Evolutionary conservation across 257 asterid genomes (phyloP), one percentile per base, ranked within the genome.

Genomic region (Scutellaria minor): DNA sequence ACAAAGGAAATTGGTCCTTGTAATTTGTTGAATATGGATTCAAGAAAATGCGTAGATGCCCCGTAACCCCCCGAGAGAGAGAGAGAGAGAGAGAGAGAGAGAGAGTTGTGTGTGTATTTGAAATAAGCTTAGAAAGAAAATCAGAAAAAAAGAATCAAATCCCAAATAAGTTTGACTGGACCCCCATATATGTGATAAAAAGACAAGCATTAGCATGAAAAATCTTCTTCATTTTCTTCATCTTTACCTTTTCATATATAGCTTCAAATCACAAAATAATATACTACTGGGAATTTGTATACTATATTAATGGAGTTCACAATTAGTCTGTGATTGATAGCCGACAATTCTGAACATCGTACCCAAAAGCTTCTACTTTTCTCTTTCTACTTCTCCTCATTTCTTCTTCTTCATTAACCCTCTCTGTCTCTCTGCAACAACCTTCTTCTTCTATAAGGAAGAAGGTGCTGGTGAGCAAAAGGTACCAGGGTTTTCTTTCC

Each of bases 341-440:
- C 93, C 97, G 95, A 92, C 96, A 89, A 70, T 18, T 86, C 97
- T 89, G 95, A 86, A 88, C 96, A 86, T 86, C 82, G 96, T 89
- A 89, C 93, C 79, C 86, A 70, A 70, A 77, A 79, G 74, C 82
- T 77, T 37, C 58, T 56, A 8, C 39, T 47, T 57, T 24, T 41
- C n/a, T 57, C 65, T 50, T 13, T 31, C 18, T 4, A 12, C 31
- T 12, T 40, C 50, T 6, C 48, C n/a, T n/a, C 14, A 24, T 13
- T 22, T 45, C 70, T 64, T 18, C 18, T 18, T 18, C 18, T 18
- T 18, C 18, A 18, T 18, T 18, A 18, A 18, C 18, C 18, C 71
- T 51, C 72, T 48, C 47, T 27, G 48, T 14, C 48, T 66, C 20
- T 13, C 10, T 37, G 24, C 37, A 31, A 31, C 37, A 31, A 31